Percentiles rank a stretch among this genome's conserved stretches.
These are phyloP conservation scores for Microdochium nivale DNA, from an alignment of 2,329 filamentous ascomycete genomes.

Conservation along the genomic window DNA sequence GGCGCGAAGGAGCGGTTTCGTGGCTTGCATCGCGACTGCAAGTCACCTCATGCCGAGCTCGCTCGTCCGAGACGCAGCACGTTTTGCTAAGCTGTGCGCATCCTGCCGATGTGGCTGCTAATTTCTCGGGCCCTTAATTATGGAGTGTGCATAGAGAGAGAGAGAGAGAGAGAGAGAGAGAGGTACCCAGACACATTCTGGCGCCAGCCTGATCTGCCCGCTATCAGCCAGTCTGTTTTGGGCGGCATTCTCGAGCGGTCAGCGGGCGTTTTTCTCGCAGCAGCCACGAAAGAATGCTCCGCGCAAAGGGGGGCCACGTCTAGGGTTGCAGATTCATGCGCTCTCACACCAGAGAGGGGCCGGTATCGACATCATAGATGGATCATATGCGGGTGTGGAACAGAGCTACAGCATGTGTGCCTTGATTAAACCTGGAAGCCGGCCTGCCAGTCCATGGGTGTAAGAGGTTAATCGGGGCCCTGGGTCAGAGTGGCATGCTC, in stretches of 20 bases:
- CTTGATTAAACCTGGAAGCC: not conserved
- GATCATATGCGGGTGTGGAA: slow-evolving; percentile 1
- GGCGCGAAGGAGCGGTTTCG: not conserved
- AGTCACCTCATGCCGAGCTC: not conserved
- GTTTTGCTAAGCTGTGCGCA: not conserved
- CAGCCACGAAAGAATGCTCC: not conserved
- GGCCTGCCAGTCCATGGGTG: not conserved
- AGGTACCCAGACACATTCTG: no score
- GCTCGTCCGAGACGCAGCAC: not conserved
- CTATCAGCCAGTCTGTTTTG: no score
- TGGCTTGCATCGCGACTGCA: not conserved
- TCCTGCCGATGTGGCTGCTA: not conserved
- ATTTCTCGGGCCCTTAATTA: no score
- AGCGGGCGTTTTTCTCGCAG: not conserved
- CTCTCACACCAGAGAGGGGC: not conserved
- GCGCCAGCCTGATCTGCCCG: no score
- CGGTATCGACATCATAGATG: not conserved
- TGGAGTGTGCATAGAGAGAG: no score
- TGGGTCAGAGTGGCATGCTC: not conserved
- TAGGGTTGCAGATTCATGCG: not conserved
- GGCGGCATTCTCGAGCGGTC: not conserved
- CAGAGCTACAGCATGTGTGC: not conserved
- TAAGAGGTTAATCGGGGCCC: not conserved
- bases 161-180: no score
- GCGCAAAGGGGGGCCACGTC: not conserved